Evolutionary conservation across 805 yeast species (phyloP), one percentile per base, ranked within the genome.

Genomic region (Nakazawaea wickerhamii): DNA sequence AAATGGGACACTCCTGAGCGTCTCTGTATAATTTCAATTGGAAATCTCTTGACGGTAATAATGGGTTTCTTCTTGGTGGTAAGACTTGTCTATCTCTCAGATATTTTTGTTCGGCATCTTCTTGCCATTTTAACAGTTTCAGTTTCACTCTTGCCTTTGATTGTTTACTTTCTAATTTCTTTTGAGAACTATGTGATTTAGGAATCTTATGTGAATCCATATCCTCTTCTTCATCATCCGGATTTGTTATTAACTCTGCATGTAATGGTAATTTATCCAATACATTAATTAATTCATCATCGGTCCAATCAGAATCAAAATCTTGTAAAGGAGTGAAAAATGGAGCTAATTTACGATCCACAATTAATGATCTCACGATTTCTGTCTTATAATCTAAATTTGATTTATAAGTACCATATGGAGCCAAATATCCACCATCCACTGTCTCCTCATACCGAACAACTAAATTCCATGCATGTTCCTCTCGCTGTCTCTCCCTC

Each of bases 371-470:
- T 41, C 85, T 73, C n/a, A 93, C 97, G 3, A 83, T 67, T 13
- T 74, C 75, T 13, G 84, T 74, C 53, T 83, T 75, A 63, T 78
- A 91, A 58, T 86, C 95, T 42, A 83, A 59, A 51, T 79, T 81
- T 36, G 84, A 79, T 49, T 80, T 76, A 61, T 91, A 91, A 25
- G 85, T 84, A 2, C 97, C 97, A 61, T 76, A 86, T 0, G 98
- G 96, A 1, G 95, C 96, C 49, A 91, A 63, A 57, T 67, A 89
- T 2, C 99, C 99, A 15, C 99, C 99, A 63, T 93, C 98, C 13
- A 91, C 95, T 48, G 68, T 77, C 55, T 87, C 95, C 30, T 68
- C 68, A 52, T 61, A 73, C 47, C 72, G 67, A 2, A 84, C 87
- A 18, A 84, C 64, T 41, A 84, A 63, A 19, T 78, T 72, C 48